These are phyloP conservation scores for Microsporum canis DNA, from an alignment of 2,329 filamentous ascomycete species.

Conservation along the genomic window DNA sequence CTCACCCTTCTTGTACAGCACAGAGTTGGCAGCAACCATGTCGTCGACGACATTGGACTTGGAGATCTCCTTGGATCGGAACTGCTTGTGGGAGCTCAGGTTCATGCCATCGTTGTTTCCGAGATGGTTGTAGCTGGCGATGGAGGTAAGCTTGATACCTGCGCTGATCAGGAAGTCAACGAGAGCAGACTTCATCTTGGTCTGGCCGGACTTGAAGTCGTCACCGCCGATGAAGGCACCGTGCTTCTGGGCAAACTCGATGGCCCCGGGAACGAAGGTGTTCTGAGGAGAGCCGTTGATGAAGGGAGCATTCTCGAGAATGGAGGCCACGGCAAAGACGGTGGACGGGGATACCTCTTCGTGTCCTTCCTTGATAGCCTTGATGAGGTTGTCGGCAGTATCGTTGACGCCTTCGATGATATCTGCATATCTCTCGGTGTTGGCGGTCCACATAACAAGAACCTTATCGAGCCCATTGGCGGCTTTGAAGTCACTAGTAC, in stretches of 20 bases:
- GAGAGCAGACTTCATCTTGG: slow-evolving; percentile 99
- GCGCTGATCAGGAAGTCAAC: slow-evolving; percentile 98
- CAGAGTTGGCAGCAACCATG: slow-evolving; percentile 92
- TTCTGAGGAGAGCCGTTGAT: slow-evolving; percentile 99
- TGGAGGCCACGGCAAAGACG: slow-evolving; percentile 87
- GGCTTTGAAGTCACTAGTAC: slow-evolving; percentile 69
- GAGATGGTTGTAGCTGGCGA: slow-evolving; percentile 97
- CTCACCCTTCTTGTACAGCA: slow-evolving; percentile 84
- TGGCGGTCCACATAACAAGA: slow-evolving; percentile 96
- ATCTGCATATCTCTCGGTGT: slow-evolving; percentile 94
- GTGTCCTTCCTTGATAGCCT: slow-evolving; percentile 75
- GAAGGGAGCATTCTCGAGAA: slow-evolving; percentile 81
- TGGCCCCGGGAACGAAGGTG: slow-evolving; percentile 89
- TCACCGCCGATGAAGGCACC: slow-evolving; percentile 89
- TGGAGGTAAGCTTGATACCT: slow-evolving; percentile 96
- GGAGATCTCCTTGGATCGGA: slow-evolving; percentile 98
- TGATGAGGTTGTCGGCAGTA: slow-evolving; percentile 85
- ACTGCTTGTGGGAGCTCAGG: slow-evolving; percentile 91
- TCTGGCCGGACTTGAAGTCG: slow-evolving; percentile 99
- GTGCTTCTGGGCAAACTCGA: slow-evolving; percentile 78
- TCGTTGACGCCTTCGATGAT: slow-evolving; percentile 84
- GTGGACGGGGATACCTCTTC: slow-evolving; percentile 90
- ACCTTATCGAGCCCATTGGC: slow-evolving; percentile 81
- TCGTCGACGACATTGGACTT: slow-evolving; percentile 99
- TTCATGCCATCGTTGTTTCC: slow-evolving; percentile 99